phyloP scores from a whole-genome alignment of 2,329 filamentous ascomycete species.

The Neopestalotiopsis rosae region DNA sequence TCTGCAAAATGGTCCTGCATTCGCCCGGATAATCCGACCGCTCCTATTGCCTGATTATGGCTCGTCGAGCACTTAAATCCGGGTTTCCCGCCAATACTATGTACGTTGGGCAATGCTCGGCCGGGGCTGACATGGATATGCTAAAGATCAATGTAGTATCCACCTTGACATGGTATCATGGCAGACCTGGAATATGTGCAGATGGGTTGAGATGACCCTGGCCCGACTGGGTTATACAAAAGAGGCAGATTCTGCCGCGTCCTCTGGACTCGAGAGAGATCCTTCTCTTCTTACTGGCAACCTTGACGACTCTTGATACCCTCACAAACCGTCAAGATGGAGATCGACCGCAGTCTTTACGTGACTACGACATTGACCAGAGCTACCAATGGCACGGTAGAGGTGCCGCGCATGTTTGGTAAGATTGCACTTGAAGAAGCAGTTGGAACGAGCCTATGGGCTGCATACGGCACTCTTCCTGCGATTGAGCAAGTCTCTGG shows the following conservation, averaged over 20 bases:
- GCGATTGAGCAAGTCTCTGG: conserved; percentile 5
- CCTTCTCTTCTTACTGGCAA: neutral
- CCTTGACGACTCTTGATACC: neutral
- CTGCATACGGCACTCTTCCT: neutral
- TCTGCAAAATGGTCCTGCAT: neutral
- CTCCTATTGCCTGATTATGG: neutral
- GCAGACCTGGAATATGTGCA: neutral
- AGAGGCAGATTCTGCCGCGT: neutral
- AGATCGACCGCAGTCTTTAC: conserved; percentile 5
- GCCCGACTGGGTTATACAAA: neutral
- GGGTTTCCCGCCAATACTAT: neutral
- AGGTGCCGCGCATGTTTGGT: conserved; percentile 52
- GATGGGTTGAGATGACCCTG: neutral
- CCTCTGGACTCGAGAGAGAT: neutral
- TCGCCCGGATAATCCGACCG: neutral
- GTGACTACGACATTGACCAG: neutral
- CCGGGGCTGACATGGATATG: neutral
- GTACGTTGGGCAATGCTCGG: neutral
- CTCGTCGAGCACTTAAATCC: neutral
- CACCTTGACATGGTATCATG: neutral
- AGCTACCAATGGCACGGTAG: conserved; percentile 2
- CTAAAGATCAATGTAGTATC: neutral
- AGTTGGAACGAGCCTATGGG: conserved; percentile 2
- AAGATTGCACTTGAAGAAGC: conserved; percentile 69
- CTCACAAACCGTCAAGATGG: conserved; percentile 1